These are phyloP conservation scores for Pseudoturritis turrita DNA, from an alignment of 345 rosid genomes.

Conservation along the genomic window DNA sequence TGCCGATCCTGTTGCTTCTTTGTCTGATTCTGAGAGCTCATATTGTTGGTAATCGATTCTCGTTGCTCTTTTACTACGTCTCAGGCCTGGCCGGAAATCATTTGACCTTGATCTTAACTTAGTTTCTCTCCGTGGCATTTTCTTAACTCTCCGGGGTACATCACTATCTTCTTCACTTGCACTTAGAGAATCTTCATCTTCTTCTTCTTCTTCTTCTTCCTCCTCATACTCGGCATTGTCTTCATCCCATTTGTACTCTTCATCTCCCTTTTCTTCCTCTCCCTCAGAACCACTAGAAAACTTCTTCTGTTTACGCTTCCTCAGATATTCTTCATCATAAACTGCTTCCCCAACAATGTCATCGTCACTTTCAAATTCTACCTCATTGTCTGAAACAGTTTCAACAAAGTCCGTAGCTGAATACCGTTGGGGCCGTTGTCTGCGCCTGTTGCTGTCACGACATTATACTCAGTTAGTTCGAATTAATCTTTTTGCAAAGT, in stretches of 20 bases:
- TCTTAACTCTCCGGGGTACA: constrained; percentile 62
- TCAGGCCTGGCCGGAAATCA: constrained; percentile 75
- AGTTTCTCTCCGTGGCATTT: constrained; percentile 66
- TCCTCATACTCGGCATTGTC: constrained; percentile 89
- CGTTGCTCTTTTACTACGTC: constrained; percentile 92
- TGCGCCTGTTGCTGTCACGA: constrained; percentile 58
- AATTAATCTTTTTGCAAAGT: neutral
- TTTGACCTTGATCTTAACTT: constrained; percentile 63
- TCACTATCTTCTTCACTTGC: constrained; percentile 86
- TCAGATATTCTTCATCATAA: constrained; percentile 94
- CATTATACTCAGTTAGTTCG: neutral
- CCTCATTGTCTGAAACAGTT: constrained; percentile 87
- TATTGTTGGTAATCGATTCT: constrained; percentile 74
- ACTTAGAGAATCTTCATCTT: constrained; percentile 62
- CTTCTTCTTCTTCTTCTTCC: constrained; percentile 82
- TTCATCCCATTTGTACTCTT: constrained; percentile 53
- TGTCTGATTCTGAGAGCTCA: constrained; percentile 82
- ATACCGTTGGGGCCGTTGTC: constrained; percentile 90
- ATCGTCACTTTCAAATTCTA: constrained; percentile 84
- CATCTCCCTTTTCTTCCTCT: constrained; percentile 61
- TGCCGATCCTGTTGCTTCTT: constrained; percentile 49
- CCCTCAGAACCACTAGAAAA: constrained; percentile 73
- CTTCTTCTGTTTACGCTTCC: constrained; percentile 72
- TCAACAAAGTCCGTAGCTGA: constrained; percentile 76
- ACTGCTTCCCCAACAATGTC: constrained; percentile 99